Evolutionary conservation across 2,329 filamentous ascomycete species (phyloP), one percentile per base, ranked within the genome.

Genomic region (Venturia effusa): DNA sequence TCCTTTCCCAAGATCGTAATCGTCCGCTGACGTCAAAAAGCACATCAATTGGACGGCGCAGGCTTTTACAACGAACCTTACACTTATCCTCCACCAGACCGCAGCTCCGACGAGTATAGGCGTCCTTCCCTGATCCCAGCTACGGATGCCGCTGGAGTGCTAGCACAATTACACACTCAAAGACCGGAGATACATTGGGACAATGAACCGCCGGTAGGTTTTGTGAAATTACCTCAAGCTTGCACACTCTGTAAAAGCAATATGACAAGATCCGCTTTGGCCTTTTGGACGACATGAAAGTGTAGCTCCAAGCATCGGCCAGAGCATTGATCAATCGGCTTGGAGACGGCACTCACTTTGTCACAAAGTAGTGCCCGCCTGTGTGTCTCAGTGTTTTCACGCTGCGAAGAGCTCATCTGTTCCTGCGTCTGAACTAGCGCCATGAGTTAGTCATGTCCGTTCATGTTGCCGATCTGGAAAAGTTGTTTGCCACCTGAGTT

Each of bases 101-200:
- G 88, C 70, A 82, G 81, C 64, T 77, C 84, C 60, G 90, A 92
- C 68, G 89, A 94, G 67, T 81, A 86, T 75, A 76, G 83, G 71
- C 80, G 87, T 70, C 81, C 82, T 74, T 83, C 81, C 70, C 80
- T 84, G 74, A 81, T 83, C 70, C 87, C 83, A 70, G 85, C 88
- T 65, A 87, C 87, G 64, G 90, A 86, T 70, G 92, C 92, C 63
- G 92, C 92, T 59, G 90, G 90, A 62, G 92, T 90, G 57, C 81
- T 97, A 66, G 90, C 92, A 57, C 90, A 95, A 78, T 82, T 97
- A 70, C 87, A 90, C 73, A 87, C 85, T 71, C 86, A 93, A 73
- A 90, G 90, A 70, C 81, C 87, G 66, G 88, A 90, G 65, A 81
- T 84, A 48, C 88, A 91, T 65, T 89, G 87, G 84, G 91, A 94